Conservation (phyloP, 2,329 filamentous ascomycete species). For the Albophoma yamanashiensis region DNA sequence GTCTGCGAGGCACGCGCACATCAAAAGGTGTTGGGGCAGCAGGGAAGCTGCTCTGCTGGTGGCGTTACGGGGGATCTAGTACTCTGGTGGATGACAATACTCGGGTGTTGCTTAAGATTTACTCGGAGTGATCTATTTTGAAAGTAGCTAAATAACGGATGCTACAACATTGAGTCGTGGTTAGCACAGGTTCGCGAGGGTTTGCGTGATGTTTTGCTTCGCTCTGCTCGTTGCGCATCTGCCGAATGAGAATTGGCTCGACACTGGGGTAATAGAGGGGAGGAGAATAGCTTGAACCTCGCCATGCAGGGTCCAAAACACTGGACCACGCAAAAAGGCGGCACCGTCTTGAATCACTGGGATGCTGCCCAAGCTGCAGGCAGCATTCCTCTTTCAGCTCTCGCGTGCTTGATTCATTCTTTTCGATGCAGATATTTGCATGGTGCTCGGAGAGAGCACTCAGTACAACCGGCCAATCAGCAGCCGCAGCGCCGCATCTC, state of each 20-base stretch:
- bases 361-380: not conserved
- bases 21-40: constrained; percentile 33
- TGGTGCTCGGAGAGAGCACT: too few species aligned
- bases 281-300: not conserved
- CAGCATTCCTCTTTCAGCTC: too few species aligned
- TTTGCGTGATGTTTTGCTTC: not conserved
- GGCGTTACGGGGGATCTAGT: constrained; percentile 15
- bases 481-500: not conserved
- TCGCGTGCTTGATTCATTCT: too few species aligned
- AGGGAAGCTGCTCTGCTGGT: constrained; percentile 12
- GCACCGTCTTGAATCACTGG: not conserved
- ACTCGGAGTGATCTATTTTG: constrained; percentile 9
- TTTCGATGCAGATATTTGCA: too few species aligned
- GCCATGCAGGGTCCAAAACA: not conserved
- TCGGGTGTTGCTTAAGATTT: constrained; percentile 16
- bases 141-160: constrained; percentile 12
- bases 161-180: constrained; percentile 9
- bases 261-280: not conserved
- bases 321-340: not conserved
- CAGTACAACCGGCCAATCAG: constrained; percentile 1
- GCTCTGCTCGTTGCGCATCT: not conserved
- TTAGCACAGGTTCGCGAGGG: not conserved
- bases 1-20: constrained; percentile 31
- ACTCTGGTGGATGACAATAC: constrained; percentile 10
- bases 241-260: not conserved